A percentile compares a stretch with the other conserved stretches of the same genome.
Conservation (phyloP, 2,329 filamentous ascomycete genomes). For the Aspergillus uvarum region DNA sequence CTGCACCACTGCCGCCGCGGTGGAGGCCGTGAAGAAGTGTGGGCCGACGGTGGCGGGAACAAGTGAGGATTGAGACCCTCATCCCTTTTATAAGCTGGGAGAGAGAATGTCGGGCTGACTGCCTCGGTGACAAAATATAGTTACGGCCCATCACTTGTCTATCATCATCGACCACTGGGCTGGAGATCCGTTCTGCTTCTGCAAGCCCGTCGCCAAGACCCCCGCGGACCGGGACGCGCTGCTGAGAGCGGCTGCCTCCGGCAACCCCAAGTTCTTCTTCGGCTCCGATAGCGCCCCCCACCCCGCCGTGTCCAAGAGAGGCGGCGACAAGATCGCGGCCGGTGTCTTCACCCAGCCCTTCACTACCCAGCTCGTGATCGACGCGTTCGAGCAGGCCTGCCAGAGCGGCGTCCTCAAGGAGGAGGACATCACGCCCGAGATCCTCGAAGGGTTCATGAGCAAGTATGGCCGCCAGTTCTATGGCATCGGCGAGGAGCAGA, state of each 20-base stretch:
- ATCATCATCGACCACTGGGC: slow-evolving; percentile 76
- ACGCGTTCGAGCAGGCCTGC: slow-evolving; percentile 58
- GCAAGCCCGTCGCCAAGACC: slow-evolving; percentile 72
- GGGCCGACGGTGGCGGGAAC: slow-evolving; percentile 68
- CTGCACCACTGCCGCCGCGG: slow-evolving; percentile 79
- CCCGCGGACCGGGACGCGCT: slow-evolving; percentile 72
- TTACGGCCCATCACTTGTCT: slow-evolving; percentile 83
- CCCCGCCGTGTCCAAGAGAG: slow-evolving; percentile 56
- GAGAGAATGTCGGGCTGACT: neutral
- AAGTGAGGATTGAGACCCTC: slow-evolving; percentile 2
- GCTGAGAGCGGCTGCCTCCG: slow-evolving; percentile 58
- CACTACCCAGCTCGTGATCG: slow-evolving; percentile 58
- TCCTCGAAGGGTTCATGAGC: slow-evolving; percentile 59
- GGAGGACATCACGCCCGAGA: slow-evolving; percentile 55
- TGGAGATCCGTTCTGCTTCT: slow-evolving; percentile 73
- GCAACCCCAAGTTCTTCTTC: slow-evolving; percentile 65
- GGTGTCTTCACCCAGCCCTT: slow-evolving; percentile 65
- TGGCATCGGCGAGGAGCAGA: slow-evolving; percentile 49
- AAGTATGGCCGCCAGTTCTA: slow-evolving; percentile 60
- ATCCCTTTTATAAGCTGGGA: neutral
- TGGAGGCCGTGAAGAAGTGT: slow-evolving; percentile 74
- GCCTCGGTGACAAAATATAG: neutral
- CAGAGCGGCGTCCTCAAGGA: slow-evolving; percentile 54
- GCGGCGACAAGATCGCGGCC: slow-evolving; percentile 52
- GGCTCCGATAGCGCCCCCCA: slow-evolving; percentile 72